phyloP scores from a whole-genome alignment of 129 eudicot species.

The Sambucus nigra region DNA sequence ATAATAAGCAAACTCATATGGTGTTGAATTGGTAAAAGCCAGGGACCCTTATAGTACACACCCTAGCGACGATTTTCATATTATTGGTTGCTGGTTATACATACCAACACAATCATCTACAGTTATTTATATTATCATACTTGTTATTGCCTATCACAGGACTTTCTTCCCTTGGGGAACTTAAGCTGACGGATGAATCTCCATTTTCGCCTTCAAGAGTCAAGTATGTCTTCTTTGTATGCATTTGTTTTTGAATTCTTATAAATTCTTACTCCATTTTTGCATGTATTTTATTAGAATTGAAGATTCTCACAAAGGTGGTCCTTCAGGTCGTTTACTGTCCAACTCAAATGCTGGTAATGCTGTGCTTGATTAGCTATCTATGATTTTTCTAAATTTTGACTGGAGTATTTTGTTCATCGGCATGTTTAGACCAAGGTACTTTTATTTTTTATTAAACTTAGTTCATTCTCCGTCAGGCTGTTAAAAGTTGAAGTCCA shows the following conservation, averaged over 20 bases:
- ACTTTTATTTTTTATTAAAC: too few species aligned
- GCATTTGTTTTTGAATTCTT: background rate
- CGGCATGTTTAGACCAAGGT: too few species aligned
- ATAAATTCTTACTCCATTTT: background rate
- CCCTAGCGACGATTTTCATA: background rate
- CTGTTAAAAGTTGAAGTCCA: too few species aligned
- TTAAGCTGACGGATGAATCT: conserved; percentile 33
- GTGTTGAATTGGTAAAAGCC: background rate
- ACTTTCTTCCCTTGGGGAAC: conserved; percentile 29
- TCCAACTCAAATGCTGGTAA: conserved; percentile 32
- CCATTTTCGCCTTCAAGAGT: conserved; percentile 42
- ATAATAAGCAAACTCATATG: background rate
- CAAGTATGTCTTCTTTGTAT: conserved; percentile 25
- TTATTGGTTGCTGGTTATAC: conserved; percentile 4
- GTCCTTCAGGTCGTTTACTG: conserved; percentile 40
- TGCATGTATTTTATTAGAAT: conserved; percentile 18
- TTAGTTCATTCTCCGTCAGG: too few species aligned
- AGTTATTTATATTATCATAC: too few species aligned
- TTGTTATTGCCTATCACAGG: conserved; percentile 18
- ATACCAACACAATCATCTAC: too few species aligned
- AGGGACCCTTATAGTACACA: background rate
- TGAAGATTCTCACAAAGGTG: conserved; percentile 36
- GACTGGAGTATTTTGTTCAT: background rate
- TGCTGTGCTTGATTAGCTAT: background rate
- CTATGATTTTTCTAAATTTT: background rate